Conservation (phyloP, 495 filamentous ascomycete species). For the Alectoria sarmentosa region DNA sequence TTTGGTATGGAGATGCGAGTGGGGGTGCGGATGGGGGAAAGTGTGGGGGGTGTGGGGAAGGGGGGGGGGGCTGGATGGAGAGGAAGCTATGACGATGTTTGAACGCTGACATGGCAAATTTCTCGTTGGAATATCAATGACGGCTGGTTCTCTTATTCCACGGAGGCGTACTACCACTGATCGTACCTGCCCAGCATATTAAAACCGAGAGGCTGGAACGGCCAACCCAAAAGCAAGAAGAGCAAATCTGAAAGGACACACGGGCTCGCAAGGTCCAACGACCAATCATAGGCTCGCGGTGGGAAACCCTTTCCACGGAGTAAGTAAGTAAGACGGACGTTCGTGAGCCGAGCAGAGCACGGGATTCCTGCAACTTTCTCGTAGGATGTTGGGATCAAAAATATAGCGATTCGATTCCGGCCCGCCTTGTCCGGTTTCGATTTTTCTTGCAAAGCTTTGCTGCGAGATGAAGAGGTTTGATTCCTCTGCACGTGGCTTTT, state of each 20-base stretch:
- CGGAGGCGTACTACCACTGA: no score
- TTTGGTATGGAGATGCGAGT: no score
- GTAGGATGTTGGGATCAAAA: constrained; percentile 44
- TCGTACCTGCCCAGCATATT: no score
- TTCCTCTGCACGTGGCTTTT: constrained; percentile 34
- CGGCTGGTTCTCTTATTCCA: no score
- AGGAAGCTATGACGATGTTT: constrained; percentile 27
- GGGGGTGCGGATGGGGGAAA: constrained; percentile 31
- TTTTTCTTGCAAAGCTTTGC: constrained; percentile 28
- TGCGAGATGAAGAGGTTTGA: constrained; percentile 37
- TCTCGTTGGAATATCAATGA: no score
- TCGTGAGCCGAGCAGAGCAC: constrained; percentile 43
- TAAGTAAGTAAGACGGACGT: no score
- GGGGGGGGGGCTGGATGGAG: no score
- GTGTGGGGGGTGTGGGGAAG: no score
- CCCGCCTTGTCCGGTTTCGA: constrained; percentile 30
- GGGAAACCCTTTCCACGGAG: constrained; percentile 56
- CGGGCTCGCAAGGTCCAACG: constrained; percentile 45
- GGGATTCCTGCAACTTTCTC: constrained; percentile 39
- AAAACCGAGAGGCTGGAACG: no score
- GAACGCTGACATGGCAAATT: not conserved
- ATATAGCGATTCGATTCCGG: constrained; percentile 30
- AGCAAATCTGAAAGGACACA: not conserved
- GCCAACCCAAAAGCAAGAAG: not conserved
- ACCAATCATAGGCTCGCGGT: constrained; percentile 48